Percentiles rank a stretch among this genome's conserved stretches.
These are phyloP conservation scores for Pichia inconspicua DNA, from an alignment of 1,139 yeast genomes.

Conservation along the genomic window DNA sequence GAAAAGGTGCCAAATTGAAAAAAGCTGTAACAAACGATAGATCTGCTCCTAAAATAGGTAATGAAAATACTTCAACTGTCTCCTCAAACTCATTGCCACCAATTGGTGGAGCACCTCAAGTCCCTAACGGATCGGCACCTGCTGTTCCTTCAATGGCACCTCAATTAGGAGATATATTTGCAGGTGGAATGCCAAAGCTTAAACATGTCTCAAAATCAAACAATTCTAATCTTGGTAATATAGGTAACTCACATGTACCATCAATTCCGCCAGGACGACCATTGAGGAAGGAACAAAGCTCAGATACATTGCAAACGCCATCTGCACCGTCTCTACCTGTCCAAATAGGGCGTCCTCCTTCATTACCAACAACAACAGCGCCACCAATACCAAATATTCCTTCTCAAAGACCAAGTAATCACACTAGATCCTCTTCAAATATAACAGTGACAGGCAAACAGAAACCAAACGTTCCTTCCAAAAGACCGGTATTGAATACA, in stretches of 20 bases:
- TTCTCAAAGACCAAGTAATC: background rate
- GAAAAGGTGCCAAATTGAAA: constrained; percentile 68
- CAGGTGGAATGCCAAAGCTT: constrained; percentile 81
- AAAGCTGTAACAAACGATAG: constrained; percentile 72
- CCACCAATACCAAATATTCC: background rate
- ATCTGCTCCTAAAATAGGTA: constrained; percentile 46
- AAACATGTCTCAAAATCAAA: constrained; percentile 47
- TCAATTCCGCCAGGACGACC: constrained; percentile 17
- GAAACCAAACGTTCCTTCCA: constrained; percentile 29
- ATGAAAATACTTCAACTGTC: constrained; percentile 21
- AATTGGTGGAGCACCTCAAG: constrained; percentile 18
- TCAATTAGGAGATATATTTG: constrained; percentile 72
- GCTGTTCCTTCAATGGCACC: constrained; percentile 30
- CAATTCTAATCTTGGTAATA: constrained; percentile 24
- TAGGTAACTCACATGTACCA: constrained; percentile 18
- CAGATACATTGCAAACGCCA: background rate
- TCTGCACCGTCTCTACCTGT: constrained; percentile 7
- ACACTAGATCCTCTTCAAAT: constrained; percentile 6
- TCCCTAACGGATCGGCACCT: constrained; percentile 12
- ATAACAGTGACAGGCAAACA: constrained; percentile 12
- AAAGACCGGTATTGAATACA: constrained; percentile 28
- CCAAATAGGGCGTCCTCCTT: background rate
- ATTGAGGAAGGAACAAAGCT: constrained; percentile 1
- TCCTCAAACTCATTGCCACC: constrained; percentile 15
- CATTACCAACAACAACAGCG: background rate